These are phyloP conservation scores for Cyclostephanos tholiformis DNA, from an alignment of 108 stramenopile genomes.

Conservation along the genomic window DNA sequence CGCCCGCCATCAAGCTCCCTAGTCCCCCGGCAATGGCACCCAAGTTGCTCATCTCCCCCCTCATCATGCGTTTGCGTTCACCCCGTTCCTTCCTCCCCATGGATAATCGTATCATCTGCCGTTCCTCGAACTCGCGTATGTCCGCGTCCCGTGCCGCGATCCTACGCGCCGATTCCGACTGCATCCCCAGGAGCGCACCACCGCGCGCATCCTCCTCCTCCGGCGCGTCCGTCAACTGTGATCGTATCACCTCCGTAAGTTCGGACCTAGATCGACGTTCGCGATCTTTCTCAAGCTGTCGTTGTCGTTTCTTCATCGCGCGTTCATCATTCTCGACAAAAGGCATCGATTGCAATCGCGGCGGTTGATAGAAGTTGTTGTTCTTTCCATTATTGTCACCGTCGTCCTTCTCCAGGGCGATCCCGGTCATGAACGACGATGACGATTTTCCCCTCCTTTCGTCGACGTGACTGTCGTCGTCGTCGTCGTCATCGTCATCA, in stretches of 20 bases:
- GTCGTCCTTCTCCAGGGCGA: conserved; percentile 33
- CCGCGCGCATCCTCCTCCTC: conserved; percentile 90
- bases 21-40: conserved; percentile 79
- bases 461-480: conserved; percentile 24
- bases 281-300: conserved; percentile 53
- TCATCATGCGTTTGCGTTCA: conserved; percentile 70
- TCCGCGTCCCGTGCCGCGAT: conserved; percentile 70
- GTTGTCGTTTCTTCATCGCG: conserved; percentile 52
- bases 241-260: conserved; percentile 71
- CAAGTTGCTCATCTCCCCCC: conserved; percentile 80
- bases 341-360: conserved; percentile 79
- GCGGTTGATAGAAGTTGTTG: conserved; percentile 67
- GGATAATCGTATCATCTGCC: conserved; percentile 76
- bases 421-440: background rate
- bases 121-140: conserved; percentile 77
- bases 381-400: background rate
- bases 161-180: conserved; percentile 64
- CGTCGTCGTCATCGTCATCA: conserved; percentile 25
- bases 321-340: conserved; percentile 65
- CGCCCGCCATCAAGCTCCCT: conserved; percentile 68
- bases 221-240: conserved; percentile 78
- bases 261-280: conserved; percentile 74
- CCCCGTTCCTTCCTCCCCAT: conserved; percentile 82
- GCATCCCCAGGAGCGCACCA: conserved; percentile 71
- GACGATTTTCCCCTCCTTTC: conserved; percentile 10